Conservation (phyloP, 2,329 filamentous ascomycete species). For the Diaporthe sp. region DNA sequence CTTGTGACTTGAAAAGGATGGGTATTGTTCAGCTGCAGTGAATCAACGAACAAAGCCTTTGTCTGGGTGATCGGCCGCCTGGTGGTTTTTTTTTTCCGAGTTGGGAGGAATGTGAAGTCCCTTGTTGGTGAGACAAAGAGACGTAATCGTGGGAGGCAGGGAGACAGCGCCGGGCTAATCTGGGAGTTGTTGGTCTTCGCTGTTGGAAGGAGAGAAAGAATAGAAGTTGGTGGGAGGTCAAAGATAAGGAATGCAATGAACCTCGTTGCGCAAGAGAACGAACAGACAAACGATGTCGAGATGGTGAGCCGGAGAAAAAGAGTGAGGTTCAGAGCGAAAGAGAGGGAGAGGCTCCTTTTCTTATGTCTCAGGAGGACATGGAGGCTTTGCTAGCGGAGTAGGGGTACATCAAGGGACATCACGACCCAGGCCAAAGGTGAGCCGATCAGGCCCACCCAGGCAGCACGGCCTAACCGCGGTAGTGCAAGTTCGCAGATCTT, state of each 20-base stretch:
- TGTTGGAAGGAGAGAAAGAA: constrained; percentile 29
- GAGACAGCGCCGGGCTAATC: constrained; percentile 22
- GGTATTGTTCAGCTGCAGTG: constrained; percentile 1
- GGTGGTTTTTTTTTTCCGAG: neutral
- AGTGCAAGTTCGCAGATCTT: constrained; percentile 14
- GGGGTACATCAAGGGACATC: constrained; percentile 31
- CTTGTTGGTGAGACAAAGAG: constrained; percentile 29
- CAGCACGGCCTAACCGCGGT: constrained; percentile 26
- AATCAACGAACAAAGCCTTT: constrained; percentile 17
- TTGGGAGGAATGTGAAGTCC: constrained; percentile 19
- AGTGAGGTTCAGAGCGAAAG: neutral
- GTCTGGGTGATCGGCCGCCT: constrained; percentile 7
- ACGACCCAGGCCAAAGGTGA: constrained; percentile 21
- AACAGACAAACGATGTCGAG: constrained; percentile 30
- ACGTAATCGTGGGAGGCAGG: neutral
- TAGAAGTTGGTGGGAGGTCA: constrained; percentile 19
- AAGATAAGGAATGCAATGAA: constrained; percentile 34
- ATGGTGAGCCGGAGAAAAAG: constrained; percentile 5
- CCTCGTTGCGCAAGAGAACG: constrained; percentile 27
- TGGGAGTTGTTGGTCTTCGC: constrained; percentile 19
- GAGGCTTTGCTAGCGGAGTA: constrained; percentile 21
- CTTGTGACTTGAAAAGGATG: neutral
- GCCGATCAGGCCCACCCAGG: constrained; percentile 30
- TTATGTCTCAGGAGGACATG: constrained; percentile 31
- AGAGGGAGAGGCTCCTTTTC: constrained; percentile 30